Base-by-base conservation (phyloP, 768 basidiomycete genomes). In the Termitomyces sp. region DNA sequence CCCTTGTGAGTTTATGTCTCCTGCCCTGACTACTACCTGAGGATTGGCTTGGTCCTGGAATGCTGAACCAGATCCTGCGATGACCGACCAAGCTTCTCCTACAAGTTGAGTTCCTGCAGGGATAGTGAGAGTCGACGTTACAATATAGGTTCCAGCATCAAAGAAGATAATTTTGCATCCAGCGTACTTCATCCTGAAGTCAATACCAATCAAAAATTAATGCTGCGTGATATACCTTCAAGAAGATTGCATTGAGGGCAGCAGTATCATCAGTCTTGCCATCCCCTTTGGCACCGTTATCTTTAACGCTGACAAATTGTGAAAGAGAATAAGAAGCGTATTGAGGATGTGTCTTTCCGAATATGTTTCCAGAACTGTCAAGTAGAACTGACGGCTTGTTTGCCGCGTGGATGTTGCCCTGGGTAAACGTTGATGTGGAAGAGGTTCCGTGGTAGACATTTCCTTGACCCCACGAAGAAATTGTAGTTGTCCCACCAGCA, bases 81-180 rank as follows among this genome's bases (percentile, higher is more conserved):
- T 78, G 13, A 81, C 78, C 15, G 82, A 76, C 84, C 83, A 85
- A 0, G 77, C 81, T 64, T 86, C 85, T 45, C 85, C 85, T 20
- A 83, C 80, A 31, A 85, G 76, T 22, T 76, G 80, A 6, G 82
- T 81, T 2, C 82, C 84, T 12, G 78, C 78, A 6, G 84, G 85
- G 56, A 86, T 81, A 1, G 73, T 77, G 18, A 87, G 58, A 4
- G 84, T 85, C 7, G 74, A 74, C 3, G 80, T 78, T 20, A 85
- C 77, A 36, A 81, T 61, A 63, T 85, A 86, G 12, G 76, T 78
- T 16, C 84, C 84, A 18, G 87, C 86, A 63, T 93, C 91, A 66
- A 92, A 83, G 76, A 89, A 92, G 47, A 93, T 86, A 64, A 93
- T 87, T 67, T 87, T 90, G 75, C 85, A 85, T 6, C 85, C 85